phyloP scores from a whole-genome alignment of 768 basidiomycete genomes.

The Coprinellus micaceus region DNA sequence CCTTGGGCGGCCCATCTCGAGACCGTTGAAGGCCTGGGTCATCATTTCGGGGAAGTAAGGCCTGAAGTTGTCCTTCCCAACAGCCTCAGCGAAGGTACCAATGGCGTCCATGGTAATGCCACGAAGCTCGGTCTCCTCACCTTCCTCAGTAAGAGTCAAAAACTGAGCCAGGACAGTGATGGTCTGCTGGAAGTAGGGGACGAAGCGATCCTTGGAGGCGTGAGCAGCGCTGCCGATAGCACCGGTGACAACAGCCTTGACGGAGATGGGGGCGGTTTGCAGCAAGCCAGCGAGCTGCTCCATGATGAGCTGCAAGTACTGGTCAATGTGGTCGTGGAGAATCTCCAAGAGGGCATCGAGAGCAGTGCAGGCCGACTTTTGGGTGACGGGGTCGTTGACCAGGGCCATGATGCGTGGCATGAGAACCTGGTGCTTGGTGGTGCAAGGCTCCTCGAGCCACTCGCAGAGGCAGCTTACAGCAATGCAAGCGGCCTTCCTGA shows the following conservation, averaged over 20 bases:
- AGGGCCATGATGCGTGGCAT: slow-evolving; percentile 94
- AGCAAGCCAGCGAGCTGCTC: slow-evolving; percentile 84
- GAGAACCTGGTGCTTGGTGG: slow-evolving; percentile 74
- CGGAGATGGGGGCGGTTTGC: slow-evolving; percentile 76
- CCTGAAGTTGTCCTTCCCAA: slow-evolving; percentile 89
- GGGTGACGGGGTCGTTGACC: slow-evolving; percentile 81
- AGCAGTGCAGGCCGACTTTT: slow-evolving; percentile 92
- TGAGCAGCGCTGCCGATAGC: slow-evolving; percentile 98
- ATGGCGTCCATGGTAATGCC: slow-evolving; percentile 99
- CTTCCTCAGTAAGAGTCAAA: slow-evolving; percentile 79
- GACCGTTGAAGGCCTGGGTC: slow-evolving; percentile 89
- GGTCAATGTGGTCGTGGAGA: slow-evolving; percentile 82
- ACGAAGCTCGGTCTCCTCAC: slow-evolving; percentile 90
- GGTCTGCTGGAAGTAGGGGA: slow-evolving; percentile 90
- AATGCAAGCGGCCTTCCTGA: slow-evolving; percentile 94
- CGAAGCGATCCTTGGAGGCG: slow-evolving; percentile 86
- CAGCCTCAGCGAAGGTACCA: slow-evolving; percentile 96
- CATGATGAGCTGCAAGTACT: slow-evolving; percentile 94
- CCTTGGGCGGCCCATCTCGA: slow-evolving; percentile 81
- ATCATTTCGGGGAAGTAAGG: slow-evolving; percentile 97
- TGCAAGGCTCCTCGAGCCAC: slow-evolving; percentile 93
- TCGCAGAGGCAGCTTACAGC: slow-evolving; percentile 96
- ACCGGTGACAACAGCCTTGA: slow-evolving; percentile 94
- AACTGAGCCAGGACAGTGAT: slow-evolving; percentile 88
- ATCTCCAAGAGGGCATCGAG: slow-evolving; percentile 96